Conservation (phyloP, 768 basidiomycete species). For the Psilocybe azurescens region DNA sequence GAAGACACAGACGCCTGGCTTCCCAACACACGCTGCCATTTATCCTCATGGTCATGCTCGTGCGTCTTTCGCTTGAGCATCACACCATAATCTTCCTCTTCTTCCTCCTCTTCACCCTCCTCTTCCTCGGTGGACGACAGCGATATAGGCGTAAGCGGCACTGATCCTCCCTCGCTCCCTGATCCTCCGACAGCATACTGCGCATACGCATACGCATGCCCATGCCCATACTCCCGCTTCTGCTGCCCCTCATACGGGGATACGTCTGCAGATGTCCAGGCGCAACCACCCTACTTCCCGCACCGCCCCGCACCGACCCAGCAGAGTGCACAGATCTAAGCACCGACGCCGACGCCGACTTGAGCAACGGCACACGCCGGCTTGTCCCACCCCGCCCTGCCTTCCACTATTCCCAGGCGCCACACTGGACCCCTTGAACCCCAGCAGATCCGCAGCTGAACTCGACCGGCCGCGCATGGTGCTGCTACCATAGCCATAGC, state of each 20-base stretch:
- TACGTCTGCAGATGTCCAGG: conserved; percentile 7
- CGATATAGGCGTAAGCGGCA: background rate
- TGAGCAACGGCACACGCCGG: conserved; percentile 7
- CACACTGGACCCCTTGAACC: background rate
- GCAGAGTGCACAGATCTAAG: background rate
- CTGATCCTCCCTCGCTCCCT: background rate
- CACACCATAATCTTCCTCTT: conserved; percentile 17
- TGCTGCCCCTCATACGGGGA: conserved; percentile 1
- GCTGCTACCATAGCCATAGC: background rate
- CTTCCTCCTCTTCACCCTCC: conserved; percentile 7
- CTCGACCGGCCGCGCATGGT: conserved; percentile 7
- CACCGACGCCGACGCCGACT: conserved; percentile 19
- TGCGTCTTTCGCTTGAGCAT: conserved; percentile 4
- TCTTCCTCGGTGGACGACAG: conserved; percentile 1
- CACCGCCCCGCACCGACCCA: background rate
- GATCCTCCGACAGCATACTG: background rate
- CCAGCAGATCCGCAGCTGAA: conserved; percentile 11
- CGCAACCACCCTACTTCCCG: background rate
- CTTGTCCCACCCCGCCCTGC: background rate
- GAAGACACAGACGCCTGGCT: background rate
- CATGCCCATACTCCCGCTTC: background rate
- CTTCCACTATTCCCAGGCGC: background rate
- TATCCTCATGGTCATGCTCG: conserved; percentile 12
- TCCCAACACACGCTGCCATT: background rate
- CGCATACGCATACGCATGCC: background rate